Base-by-base conservation (phyloP, 2,329 filamentous ascomycete genomes). In the Exophiala bonariae region DNA sequence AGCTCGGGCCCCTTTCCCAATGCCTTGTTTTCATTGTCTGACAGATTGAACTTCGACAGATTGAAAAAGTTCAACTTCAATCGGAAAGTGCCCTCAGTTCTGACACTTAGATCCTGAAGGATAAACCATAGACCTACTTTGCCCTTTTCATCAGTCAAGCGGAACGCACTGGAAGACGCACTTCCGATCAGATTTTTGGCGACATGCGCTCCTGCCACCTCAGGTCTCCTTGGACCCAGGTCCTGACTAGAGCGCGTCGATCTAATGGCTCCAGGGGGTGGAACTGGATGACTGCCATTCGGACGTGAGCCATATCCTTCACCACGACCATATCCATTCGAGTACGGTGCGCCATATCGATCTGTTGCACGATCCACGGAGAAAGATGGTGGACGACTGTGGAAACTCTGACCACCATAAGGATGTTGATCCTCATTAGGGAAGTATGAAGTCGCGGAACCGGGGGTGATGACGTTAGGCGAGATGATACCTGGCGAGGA, bases 61-160 rank as follows among this genome's bases (percentile, higher is more conserved):
- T 96, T 90, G 58, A 95, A 87, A 65, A 96, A 96, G 31, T 79
- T 83, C 75, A 86, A 81, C 60, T 85, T 85, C 39, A 86, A 68
- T 89, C 92, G 80, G 68, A 97, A 99, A 50, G 77, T 81, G 9
- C 93, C 93, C 67, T 97, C 93, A 0, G 90, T 96, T 36, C 93
- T 81, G 23, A 99, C 92, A 60, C 90, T 96, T 34, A 99, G 75
- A 70, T 99, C 93, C 66, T 96, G 92, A 43, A 97, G 75, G 36
- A 99, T 87, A 61, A 99, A 99, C 92, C 92, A 99, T 55, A 96
- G 90, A 2, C 92, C 92, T 41, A 88, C 82, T 65, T 89, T 87
- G 56, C 89, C 85, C 13, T 87, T 75, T 1, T 83, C 81, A 58
- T 97, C 91, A 2, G 81, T 84, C 43, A 97, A 77, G 23, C 86